phyloP scores from a whole-genome alignment of 2,329 filamentous ascomycete species.

The Lachnellula subtilissima region DNA sequence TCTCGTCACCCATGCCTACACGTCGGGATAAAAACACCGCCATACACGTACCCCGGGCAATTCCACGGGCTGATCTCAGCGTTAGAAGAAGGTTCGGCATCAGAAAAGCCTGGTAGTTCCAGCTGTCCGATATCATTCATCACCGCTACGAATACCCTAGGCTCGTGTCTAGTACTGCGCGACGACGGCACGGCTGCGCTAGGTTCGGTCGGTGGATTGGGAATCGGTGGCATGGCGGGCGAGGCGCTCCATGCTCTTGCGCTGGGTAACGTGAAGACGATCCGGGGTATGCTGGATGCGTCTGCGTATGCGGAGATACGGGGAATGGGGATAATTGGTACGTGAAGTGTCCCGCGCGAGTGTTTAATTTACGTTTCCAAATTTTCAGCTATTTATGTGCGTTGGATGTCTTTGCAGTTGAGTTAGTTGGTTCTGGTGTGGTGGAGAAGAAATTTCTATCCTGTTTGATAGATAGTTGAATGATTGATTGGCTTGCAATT shows the following conservation, averaged over 20 bases:
- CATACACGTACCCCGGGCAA: conserved; percentile 67
- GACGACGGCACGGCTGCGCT: conserved; percentile 35
- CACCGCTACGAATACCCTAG: conserved; percentile 71
- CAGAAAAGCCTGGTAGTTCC: conserved; percentile 10
- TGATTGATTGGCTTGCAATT: too few species aligned
- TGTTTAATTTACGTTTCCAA: too few species aligned
- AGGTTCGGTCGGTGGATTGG: conserved; percentile 47
- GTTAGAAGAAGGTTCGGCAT: conserved; percentile 32
- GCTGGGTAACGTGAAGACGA: conserved; percentile 67
- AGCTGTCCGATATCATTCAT: conserved; percentile 57
- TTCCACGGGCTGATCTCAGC: conserved; percentile 53
- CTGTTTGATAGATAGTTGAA: too few species aligned
- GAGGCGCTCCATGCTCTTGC: conserved; percentile 68
- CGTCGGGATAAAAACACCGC: conserved; percentile 69
- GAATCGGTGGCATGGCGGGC: conserved; percentile 69
- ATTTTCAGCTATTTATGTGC: too few species aligned
- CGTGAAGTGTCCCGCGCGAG: too few species aligned
- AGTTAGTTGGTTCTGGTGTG: too few species aligned
- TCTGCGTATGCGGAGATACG: conserved; percentile 38
- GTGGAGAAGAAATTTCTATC: too few species aligned
- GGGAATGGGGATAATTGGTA: conserved; percentile 60
- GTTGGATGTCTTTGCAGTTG: too few species aligned
- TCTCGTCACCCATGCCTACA: conserved; percentile 1
- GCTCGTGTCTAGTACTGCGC: conserved; percentile 57
- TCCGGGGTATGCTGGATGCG: conserved; percentile 54